Evolutionary conservation across 1,284 basidiomycete genomes (phyloP).

Genomic region (Jaminaea rosea): DNA sequence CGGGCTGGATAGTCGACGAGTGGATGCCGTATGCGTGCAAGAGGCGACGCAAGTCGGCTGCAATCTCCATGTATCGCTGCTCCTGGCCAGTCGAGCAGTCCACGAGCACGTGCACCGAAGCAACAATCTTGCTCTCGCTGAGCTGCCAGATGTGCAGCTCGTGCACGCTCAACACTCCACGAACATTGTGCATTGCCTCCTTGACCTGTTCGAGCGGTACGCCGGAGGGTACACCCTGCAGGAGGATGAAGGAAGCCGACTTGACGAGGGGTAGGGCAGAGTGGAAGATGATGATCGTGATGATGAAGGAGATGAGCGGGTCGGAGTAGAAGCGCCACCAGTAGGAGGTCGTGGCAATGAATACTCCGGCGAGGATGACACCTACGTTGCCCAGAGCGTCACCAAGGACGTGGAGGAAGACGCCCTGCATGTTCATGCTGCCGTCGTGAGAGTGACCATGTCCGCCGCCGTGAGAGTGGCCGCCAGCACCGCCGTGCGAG

Average conservation of each 20-base stretch:
- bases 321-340: constrained; percentile 69
- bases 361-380: constrained; percentile 83
- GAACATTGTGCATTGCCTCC: constrained; percentile 65
- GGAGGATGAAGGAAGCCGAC: constrained; percentile 89
- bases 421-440: constrained; percentile 95
- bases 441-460: constrained; percentile 58
- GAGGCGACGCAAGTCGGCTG: constrained; percentile 68
- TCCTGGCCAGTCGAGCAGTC: constrained; percentile 55
- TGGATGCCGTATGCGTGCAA: constrained; percentile 89
- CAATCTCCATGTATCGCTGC: constrained; percentile 71
- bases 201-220: constrained; percentile 81
- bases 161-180: constrained; percentile 84
- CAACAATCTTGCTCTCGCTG: constrained; percentile 78
- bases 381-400: constrained; percentile 93
- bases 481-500: constrained; percentile 19
- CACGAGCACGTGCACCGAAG: constrained; percentile 88
- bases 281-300: constrained; percentile 93
- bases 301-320: constrained; percentile 84
- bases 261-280: constrained; percentile 87
- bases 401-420: constrained; percentile 87
- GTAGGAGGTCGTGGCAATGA: constrained; percentile 38
- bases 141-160: constrained; percentile 89
- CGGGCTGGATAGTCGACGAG: constrained; percentile 52
- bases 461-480: constrained; percentile 42
- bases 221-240: constrained; percentile 85